Conservation (phyloP, 1,284 basidiomycete species). For the Ceratobasidium sp. region DNA sequence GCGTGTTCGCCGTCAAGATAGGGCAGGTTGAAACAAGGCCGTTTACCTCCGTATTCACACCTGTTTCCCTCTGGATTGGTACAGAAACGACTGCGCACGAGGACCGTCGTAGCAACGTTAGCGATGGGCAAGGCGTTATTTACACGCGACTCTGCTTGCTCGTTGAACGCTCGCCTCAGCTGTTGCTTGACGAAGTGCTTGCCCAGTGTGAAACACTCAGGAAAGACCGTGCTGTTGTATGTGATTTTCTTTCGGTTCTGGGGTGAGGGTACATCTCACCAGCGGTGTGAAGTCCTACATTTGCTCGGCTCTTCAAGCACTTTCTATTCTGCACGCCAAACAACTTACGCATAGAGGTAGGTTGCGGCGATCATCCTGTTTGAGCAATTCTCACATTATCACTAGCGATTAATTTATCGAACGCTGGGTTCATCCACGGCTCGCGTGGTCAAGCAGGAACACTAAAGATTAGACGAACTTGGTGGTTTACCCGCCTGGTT, state of each 20-base stretch:
- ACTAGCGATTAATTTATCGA: constrained; percentile 41
- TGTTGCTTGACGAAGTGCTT: constrained; percentile 27
- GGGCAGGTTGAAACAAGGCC: constrained; percentile 15
- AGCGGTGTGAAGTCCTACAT: not conserved
- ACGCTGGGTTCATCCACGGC: constrained; percentile 35
- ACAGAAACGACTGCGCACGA: not conserved
- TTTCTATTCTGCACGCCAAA: constrained; percentile 32
- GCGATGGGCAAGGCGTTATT: constrained; percentile 17
- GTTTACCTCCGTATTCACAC: constrained; percentile 10
- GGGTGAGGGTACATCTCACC: not conserved
- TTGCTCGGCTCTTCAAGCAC: constrained; percentile 39
- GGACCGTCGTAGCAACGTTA: constrained; percentile 17
- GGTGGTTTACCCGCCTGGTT: constrained; percentile 65
- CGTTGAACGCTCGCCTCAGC: constrained; percentile 42
- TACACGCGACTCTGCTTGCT: constrained; percentile 39
- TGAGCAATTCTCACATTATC: not conserved
- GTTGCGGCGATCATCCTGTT: not conserved
- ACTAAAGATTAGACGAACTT: constrained; percentile 43
- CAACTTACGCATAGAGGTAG: constrained; percentile 45
- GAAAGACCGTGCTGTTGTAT: constrained; percentile 40
- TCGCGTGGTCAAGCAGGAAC: constrained; percentile 40
- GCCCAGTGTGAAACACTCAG: constrained; percentile 37
- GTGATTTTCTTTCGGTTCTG: not conserved
- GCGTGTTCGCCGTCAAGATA: constrained; percentile 37
- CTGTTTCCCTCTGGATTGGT: constrained; percentile 20